Conservation (phyloP, 192 early-diverging fungal species). For the Phycomyces nitens region DNA sequence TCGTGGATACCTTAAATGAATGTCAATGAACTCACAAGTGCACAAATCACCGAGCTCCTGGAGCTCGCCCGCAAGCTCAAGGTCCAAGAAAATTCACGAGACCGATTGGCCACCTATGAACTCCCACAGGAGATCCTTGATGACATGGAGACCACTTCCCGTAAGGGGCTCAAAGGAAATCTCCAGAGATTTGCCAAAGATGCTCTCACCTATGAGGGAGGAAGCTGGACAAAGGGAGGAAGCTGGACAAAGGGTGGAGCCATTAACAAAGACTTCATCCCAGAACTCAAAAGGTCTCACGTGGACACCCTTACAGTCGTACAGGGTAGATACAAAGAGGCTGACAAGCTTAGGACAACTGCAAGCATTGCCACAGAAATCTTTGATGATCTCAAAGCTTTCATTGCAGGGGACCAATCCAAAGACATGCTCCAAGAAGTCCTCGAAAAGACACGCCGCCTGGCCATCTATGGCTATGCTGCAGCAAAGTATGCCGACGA, state of each 20-base stretch:
- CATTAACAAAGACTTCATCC: neutral
- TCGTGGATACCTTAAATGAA: neutral
- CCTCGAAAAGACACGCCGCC: neutral
- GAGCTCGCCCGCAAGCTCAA: neutral
- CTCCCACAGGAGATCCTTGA: neutral
- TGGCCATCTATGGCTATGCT: neutral
- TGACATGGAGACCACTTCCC: neutral
- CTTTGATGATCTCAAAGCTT: neutral
- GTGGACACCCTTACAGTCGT: neutral
- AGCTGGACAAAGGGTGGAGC: neutral
- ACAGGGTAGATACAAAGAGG: neutral
- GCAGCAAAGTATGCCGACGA: conserved; percentile 1
- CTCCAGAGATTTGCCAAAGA: neutral
- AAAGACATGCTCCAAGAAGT: neutral
- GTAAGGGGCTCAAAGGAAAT: neutral
- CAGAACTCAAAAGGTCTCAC: neutral
- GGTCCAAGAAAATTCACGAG: neutral
- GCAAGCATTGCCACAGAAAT: neutral
- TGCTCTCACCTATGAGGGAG: neutral
- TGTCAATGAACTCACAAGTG: neutral
- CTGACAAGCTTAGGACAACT: neutral
- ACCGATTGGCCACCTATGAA: neutral
- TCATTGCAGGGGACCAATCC: neutral
- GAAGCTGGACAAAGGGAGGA: neutral
- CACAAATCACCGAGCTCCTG: neutral